Evolutionary conservation across 139 green algal species (phyloP), one percentile per base, ranked within the genome.

Genomic region (Closterium sp.): DNA sequence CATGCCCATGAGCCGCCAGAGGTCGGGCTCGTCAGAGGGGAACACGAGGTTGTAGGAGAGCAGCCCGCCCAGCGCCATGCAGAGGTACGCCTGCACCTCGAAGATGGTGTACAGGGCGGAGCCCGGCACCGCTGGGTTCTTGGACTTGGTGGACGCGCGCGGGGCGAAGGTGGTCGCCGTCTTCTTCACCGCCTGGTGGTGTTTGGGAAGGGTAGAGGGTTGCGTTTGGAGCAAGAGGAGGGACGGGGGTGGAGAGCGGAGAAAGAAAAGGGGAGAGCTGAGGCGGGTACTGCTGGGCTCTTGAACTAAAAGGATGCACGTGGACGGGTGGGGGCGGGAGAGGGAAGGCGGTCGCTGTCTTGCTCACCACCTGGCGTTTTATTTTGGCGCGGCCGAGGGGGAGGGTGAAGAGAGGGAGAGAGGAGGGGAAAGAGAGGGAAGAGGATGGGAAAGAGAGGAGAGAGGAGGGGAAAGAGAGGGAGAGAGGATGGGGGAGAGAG

Each of bases 31-130:
- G 36, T 99, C 97, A 8, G 96, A 98, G 6, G 98, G 98, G 84
- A 97, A 97, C 7, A 99, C 90, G 21, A 99, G 25, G 94, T 99
- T 99, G 95, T 97, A 99, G 21, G 97, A 98, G 3, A 99, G 94
- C 33, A 99, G 94, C 1, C 96, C 97, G 69, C 97, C 97, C 4
- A 95, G 95, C 2, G 95, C 95, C 10, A 98, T 76, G 3, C 94
- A 94, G 8, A 97, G 66, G 95, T 96, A 98, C 5, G 96, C 96
- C 92, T 99, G 97, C 25, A 93, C 94, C 89, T 94, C 92, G 32
- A 96, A 96, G 33, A 96, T 84, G 35, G 76, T 83, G 91, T 97
- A 97, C 81, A 98, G 94, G 19, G 95, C 16, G 86, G 94, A 98
- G 84, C 97, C 97, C 38, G 96, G 96, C 64, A 96, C 94, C 10